Evolutionary conservation across 2,329 filamentous ascomycete species (phyloP), one percentile per base, ranked within the genome.

Genomic region (Fusarium brachygibbosum): DNA sequence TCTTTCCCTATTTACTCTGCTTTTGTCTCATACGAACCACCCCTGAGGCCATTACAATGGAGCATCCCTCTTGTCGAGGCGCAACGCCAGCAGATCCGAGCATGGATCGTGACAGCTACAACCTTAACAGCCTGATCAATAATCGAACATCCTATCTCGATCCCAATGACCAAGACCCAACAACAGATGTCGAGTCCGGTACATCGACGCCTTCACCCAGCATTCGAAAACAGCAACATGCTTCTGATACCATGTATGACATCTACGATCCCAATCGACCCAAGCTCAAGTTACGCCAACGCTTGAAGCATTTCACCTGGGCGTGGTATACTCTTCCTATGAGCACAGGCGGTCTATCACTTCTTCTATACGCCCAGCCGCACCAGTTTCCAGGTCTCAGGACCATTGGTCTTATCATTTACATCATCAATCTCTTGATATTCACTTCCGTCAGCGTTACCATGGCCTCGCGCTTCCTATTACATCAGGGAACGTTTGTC

Each of bases 241-340:
- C 31, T 6, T 50, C 60, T 11, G 12, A 45, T 16, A 8, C 28
- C 5, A 29, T 31, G 6, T 65, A 57, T 48, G 66, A 69, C 17
- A 61, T 62, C 19, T 57, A 61, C 51, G 65, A 69, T 14, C 66
- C 66, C 12, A 62, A 66, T 19, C 64, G 69, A 62, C 70, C 74
- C 63, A 82, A 78, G 53, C 69, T 85, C 2, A 63, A 75, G 12
- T 58, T 86, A 23, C 79, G 79, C 35, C 74, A 82, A 57, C 79
- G 86, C 3, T 78, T 88, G 16, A 78, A 83, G 42, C 87, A 90
- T 78, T 89, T 90, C 74, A 90, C 87, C 4, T 90, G 88, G 89
- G 88, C 88, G n/a, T 93, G 90, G 90, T 94, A 90, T 78, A 91
- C 90, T 2, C 81, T 88, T 44, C 89, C 90, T 2, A 93, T 93